Conservation (phyloP, 2,329 filamentous ascomycete species). For the Aspergillus sojae region DNA sequence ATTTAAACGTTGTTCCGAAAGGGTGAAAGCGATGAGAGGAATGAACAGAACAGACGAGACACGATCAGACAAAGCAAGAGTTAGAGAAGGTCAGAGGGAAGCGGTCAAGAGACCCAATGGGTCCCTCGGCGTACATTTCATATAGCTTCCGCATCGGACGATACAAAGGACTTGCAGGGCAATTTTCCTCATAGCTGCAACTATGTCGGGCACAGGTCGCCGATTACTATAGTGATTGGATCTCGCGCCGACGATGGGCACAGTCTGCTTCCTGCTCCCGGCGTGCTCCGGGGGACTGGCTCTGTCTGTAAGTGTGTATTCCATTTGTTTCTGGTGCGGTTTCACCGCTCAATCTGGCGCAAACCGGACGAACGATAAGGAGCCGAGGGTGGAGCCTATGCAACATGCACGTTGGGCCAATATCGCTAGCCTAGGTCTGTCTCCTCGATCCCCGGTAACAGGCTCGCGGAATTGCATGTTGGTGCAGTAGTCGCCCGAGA, state of each 20-base stretch:
- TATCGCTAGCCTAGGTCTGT: conserved; percentile 23
- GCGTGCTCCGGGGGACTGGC: conserved; percentile 29
- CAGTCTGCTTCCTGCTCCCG: conserved; percentile 22
- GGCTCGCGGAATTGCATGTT: conserved; percentile 18
- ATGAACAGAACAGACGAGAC: conserved; percentile 9
- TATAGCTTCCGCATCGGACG: conserved; percentile 20
- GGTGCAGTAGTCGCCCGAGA: conserved; percentile 24
- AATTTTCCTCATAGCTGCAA: conserved; percentile 17
- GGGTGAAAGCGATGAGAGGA: conserved; percentile 17
- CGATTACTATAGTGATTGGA: conserved; percentile 10
- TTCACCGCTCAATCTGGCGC: conserved; percentile 29
- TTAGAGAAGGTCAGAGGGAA: conserved; percentile 8
- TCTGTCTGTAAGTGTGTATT: conserved; percentile 14
- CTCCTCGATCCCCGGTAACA: conserved; percentile 17
- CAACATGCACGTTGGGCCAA: conserved; percentile 26
- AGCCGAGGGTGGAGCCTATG: conserved; percentile 24
- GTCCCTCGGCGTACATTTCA: conserved; percentile 19
- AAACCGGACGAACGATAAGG: conserved; percentile 27
- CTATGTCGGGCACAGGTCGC: conserved; percentile 16
- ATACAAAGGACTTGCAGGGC: conserved; percentile 12
- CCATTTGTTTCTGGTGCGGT: conserved; percentile 21
- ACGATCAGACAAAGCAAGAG: conserved; percentile 1
- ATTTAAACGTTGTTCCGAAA: conserved; percentile 12
- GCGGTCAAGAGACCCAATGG: conserved; percentile 24
- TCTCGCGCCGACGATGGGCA: not conserved